Percentiles rank a stretch among this genome's conserved stretches.
Conservation (phyloP, 179 eudicot species). For the Corrigiola litoralis region DNA sequence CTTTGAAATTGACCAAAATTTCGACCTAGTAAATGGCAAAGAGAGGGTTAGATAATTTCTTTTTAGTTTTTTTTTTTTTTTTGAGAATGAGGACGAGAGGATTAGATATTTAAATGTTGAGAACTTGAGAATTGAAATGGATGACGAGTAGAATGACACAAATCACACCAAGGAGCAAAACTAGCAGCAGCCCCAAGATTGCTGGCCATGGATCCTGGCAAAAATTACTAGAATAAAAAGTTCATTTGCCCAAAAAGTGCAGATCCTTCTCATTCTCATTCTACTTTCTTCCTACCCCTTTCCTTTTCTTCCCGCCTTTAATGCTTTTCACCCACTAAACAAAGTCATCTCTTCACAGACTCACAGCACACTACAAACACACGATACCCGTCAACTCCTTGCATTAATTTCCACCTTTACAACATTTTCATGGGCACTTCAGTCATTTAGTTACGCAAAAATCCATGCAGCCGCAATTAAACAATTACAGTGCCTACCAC, state of each 20-base stretch:
- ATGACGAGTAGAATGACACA: not conserved
- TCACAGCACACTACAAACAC: not conserved
- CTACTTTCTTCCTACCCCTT: not conserved
- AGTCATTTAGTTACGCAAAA: not conserved
- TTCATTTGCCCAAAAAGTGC: not conserved
- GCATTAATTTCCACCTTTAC: not conserved
- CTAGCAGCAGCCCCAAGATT: not conserved
- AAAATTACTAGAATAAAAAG: not conserved
- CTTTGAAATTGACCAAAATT: no score
- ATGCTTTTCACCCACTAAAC: not conserved
- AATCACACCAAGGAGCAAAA: not conserved
- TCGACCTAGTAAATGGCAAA: no score
- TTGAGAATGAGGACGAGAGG: no score
- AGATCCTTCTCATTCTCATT: not conserved
- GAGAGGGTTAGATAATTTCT: no score
- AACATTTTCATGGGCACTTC: not conserved
- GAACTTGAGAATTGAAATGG: no score
- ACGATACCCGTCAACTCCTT: conserved; percentile 14
- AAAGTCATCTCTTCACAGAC: not conserved
- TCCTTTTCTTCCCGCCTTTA: conserved; percentile 9
- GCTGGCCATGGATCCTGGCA: not conserved
- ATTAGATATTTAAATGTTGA: no score
- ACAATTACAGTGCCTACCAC: not conserved
- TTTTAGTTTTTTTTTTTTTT: no score
- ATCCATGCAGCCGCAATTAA: conserved; percentile 10